Evolutionary conservation across 164 flowering plant species (phyloP).

Genomic region (Kalanchoe fedtschenkoi): DNA sequence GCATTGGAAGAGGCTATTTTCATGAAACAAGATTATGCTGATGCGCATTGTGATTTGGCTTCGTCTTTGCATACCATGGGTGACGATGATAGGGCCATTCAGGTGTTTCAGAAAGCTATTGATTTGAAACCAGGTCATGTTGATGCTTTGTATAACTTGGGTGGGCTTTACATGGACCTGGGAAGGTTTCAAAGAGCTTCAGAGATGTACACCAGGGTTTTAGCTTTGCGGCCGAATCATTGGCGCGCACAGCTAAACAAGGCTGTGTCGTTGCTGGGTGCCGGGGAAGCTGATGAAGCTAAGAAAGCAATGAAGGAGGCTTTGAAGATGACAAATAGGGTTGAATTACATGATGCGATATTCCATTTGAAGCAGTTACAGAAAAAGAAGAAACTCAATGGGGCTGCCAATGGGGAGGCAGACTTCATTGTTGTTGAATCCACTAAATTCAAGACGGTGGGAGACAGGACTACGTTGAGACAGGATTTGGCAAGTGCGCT

Average conservation of each 20-base stretch:
- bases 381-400: conserved; percentile 66
- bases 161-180: conserved; percentile 87
- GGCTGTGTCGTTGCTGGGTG: conserved; percentile 91
- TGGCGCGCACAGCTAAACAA: conserved; percentile 97
- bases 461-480: conserved; percentile 52
- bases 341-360: conserved; percentile 88
- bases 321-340: conserved; percentile 88
- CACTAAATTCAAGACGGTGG: conserved; percentile 59
- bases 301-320: conserved; percentile 89
- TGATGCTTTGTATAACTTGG: conserved; percentile 90
- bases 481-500: conserved; percentile 66
- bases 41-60: conserved; percentile 98
- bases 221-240: conserved; percentile 83
- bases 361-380: conserved; percentile 83
- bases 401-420: conserved; percentile 44
- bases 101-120: conserved; percentile 94
- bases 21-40: conserved; percentile 84
- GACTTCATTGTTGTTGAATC: conserved; percentile 55
- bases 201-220: conserved; percentile 94
- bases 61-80: conserved; percentile 91
- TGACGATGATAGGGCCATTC: conserved; percentile 89
- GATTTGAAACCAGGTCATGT: conserved; percentile 94
- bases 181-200: conserved; percentile 97
- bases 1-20: conserved; percentile 93
- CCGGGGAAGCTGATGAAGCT: conserved; percentile 89